Conservation (phyloP, 176 grass and related monocot genomes). For the Rhynchospora breviuscula region DNA sequence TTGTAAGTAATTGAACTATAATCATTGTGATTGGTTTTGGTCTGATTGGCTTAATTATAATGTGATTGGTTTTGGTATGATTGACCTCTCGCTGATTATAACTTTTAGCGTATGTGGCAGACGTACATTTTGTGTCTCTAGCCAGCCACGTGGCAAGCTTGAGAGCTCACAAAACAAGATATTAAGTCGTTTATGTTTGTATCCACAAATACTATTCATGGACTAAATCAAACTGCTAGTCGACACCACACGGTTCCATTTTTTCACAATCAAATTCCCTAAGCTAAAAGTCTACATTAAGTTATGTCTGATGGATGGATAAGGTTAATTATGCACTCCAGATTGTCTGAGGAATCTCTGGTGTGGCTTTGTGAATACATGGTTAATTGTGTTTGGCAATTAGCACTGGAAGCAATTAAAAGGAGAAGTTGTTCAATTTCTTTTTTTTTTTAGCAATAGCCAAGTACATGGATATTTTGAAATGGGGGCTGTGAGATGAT, state of each 20-base stretch:
- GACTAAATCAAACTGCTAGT: neutral
- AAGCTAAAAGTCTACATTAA: neutral
- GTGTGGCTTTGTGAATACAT: neutral
- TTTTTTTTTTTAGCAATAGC: too few species aligned
- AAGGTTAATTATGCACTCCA: neutral
- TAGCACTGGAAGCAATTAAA: neutral
- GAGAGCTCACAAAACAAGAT: neutral
- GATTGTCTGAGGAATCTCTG: neutral
- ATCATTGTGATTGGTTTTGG: neutral
- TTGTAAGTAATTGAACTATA: neutral
- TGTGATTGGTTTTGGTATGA: neutral
- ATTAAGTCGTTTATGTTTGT: neutral
- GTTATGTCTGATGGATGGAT: neutral
- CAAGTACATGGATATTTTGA: too few species aligned
- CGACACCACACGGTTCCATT: neutral
- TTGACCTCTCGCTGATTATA: neutral
- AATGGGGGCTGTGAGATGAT: too few species aligned
- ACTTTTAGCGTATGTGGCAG: neutral
- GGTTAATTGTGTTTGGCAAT: neutral
- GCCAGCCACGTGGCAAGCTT: neutral
- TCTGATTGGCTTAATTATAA: neutral
- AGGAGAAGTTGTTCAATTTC: too few species aligned
- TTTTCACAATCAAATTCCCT: neutral
- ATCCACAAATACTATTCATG: neutral
- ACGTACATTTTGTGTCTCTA: neutral